Evolutionary conservation across 148 eudicot genomes (phyloP), one percentile per base, ranked within the genome.

Genomic region (Dysphania ambrosioides): DNA sequence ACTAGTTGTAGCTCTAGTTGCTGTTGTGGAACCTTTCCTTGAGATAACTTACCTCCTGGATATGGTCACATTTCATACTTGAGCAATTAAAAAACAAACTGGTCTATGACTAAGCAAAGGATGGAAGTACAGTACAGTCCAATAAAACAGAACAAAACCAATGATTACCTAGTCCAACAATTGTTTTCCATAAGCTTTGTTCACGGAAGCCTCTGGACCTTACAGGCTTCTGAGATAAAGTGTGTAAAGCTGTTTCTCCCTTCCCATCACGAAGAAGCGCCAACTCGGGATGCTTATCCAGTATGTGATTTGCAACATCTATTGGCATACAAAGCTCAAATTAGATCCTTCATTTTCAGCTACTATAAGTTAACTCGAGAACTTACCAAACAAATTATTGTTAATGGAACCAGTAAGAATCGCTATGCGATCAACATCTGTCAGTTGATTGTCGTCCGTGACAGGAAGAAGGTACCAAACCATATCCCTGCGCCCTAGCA

Each of bases 361-460:
- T 61, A 30, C 8, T 36, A 66, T 10, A 24, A 38, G 0, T 64
- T 19, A 34, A 27, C 19, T 60, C 65, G 15, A n/a, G 19, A n/a
- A 49, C 23, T 70, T 80, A 75, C 82, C 82, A 31, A 62, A 80
- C 19, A 80, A 18, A 71, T 80, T 72, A 49, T 78, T 71, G 26
- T 75, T 71, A 15, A 80, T 75, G 15, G 76, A 62, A 58, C 79
- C 42, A n/a, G 65, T 75, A 40, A 80, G 75, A 2, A 80, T 42
- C 8, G 71, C 42, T 29, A 80, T 55, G 27, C 64, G 75, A 35
- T 80, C 82, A 34, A 15, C 31, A 18, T 75, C 75, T 6, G 72
- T 75, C 35, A 80, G 34, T 11, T n/a, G 49, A 59, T 58, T 1
- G 12, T 47, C 49, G 35, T 70, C 66, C 23, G 79, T 80, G 19